A percentile compares a stretch with the other conserved stretches of the same genome.
phyloP scores from a whole-genome alignment of 2,329 filamentous ascomycete species.

The Penicillium corylophilum region DNA sequence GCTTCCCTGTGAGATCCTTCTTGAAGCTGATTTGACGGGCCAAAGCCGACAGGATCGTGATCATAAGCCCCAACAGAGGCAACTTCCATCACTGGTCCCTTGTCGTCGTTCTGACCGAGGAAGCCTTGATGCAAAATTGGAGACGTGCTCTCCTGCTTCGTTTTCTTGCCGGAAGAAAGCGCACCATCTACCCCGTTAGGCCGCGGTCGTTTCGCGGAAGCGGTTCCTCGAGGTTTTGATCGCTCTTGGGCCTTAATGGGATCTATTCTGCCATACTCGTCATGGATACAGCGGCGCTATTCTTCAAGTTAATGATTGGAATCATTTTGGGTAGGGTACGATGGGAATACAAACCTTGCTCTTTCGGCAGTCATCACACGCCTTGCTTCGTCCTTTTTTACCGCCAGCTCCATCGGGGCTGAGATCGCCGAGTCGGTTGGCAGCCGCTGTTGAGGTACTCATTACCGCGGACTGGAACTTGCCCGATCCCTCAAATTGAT shows the following conservation, averaged over 20 bases:
- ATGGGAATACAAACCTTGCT: slow-evolving; percentile 56
- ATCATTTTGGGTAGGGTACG: background rate
- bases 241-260: slow-evolving; percentile 63
- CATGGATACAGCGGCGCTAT: slow-evolving; percentile 66
- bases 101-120: slow-evolving; percentile 19
- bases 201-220: slow-evolving; percentile 55
- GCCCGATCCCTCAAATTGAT: slow-evolving; percentile 30
- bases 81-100: slow-evolving; percentile 14
- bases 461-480: slow-evolving; percentile 28
- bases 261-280: slow-evolving; percentile 63
- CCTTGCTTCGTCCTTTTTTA: slow-evolving; percentile 62
- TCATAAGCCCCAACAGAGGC: slow-evolving; percentile 13
- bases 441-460: slow-evolving; percentile 26
- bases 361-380: slow-evolving; percentile 65
- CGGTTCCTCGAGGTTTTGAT: slow-evolving; percentile 58
- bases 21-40: slow-evolving; percentile 8
- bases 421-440: slow-evolving; percentile 29
- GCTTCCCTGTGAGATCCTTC: slow-evolving; percentile 14
- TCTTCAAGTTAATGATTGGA: slow-evolving; percentile 17
- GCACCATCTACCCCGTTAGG: slow-evolving; percentile 42
- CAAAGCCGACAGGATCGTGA: slow-evolving; percentile 10
- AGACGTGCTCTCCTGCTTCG: slow-evolving; percentile 36
- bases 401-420: slow-evolving; percentile 42
- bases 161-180: slow-evolving; percentile 29
- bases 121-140: slow-evolving; percentile 25